Evolutionary conservation across 495 filamentous ascomycete species (phyloP), one percentile per base, ranked within the genome.

Genomic region (Lophium mytilinum): DNA sequence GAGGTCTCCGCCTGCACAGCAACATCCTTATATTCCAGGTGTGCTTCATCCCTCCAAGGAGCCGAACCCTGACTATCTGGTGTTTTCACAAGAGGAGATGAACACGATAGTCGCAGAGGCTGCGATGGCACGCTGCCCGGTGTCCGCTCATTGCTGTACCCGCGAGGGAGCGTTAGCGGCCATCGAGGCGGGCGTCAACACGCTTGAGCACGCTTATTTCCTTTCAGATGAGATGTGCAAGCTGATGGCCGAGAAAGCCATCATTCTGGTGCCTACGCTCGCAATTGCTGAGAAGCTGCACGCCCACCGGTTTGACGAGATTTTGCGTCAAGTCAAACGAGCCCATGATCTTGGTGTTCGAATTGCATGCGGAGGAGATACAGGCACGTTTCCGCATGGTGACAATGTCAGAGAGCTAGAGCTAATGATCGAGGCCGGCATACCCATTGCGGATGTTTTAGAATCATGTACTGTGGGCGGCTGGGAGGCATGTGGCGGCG

Each of bases 401-500:
- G 39, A 3, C 2, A 47, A 15, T 15, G 43, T 10, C 10, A 47
- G 18, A 0, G 78, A 80, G 62, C 36, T 80, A 39, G 78, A 80
- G 62, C 49, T 80, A 9, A 71, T 81, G 71, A 51, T 72, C 4
- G 67, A 78, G 35, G 73, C 75, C n/a, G 78, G 76, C 3, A 64
- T 81, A 14, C 72, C 76, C 0, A 40, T 80, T 1, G 73, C 68
- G 49, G 75, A 78, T 41, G 69, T 73, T 0, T 65, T 80, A 36
- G 69, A 70, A 15, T 71, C 75, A 34, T 71, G 66, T 15, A 80
- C 76, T 0, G 52, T 78, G 11, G 65, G 65, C 30, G 78, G 78
- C 0, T 81, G 78, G 78, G 71, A 77, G 37, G 72, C 76, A 1
- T 80, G 78, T 52, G 78, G 78, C 0, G 71, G 66, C 9, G 76